phyloP scores from a whole-genome alignment of 1,284 basidiomycete species.

The Apiotrichum sp. region DNA sequence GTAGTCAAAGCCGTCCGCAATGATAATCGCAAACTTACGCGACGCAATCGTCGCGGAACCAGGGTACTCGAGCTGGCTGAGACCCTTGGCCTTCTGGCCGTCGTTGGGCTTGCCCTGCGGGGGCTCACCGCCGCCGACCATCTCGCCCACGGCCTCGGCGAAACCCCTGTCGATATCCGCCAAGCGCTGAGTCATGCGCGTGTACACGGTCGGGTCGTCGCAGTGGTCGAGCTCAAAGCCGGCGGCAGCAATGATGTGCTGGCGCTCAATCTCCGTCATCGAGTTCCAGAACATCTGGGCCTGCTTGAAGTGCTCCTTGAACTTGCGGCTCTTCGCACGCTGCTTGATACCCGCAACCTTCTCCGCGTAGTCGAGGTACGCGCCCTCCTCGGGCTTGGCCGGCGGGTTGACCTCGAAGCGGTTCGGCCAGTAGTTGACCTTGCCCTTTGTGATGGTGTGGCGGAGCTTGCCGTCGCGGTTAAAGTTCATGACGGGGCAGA shows the following conservation, averaged over 20 bases:
- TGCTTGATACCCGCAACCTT: slow-evolving; percentile 59
- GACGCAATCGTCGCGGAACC: slow-evolving; percentile 22
- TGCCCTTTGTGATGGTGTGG: slow-evolving; percentile 28
- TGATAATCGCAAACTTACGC: background rate
- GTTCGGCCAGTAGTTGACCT: slow-evolving; percentile 58
- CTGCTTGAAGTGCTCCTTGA: slow-evolving; percentile 51
- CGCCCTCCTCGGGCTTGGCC: slow-evolving; percentile 50
- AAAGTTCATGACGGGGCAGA: slow-evolving; percentile 71
- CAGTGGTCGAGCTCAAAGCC: slow-evolving; percentile 74
- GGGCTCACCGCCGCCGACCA: slow-evolving; percentile 53
- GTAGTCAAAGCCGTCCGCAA: background rate
- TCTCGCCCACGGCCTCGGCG: slow-evolving; percentile 54
- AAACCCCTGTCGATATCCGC: slow-evolving; percentile 62
- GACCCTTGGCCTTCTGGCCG: slow-evolving; percentile 53
- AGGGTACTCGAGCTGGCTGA: slow-evolving; percentile 55
- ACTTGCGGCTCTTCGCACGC: slow-evolving; percentile 63
- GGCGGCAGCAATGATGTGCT: slow-evolving; percentile 60
- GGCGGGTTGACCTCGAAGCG: slow-evolving; percentile 53
- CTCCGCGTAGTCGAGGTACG: slow-evolving; percentile 50
- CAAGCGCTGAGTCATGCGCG: slow-evolving; percentile 59
- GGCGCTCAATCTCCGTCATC: slow-evolving; percentile 58
- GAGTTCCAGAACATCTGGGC: slow-evolving; percentile 69
- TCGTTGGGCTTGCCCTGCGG: slow-evolving; percentile 54
- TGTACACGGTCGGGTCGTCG: slow-evolving; percentile 64
- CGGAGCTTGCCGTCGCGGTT: slow-evolving; percentile 63